These are phyloP conservation scores for Tieghemostelium lacteum DNA, from an alignment of 78 protist species.

Conservation along the genomic window DNA sequence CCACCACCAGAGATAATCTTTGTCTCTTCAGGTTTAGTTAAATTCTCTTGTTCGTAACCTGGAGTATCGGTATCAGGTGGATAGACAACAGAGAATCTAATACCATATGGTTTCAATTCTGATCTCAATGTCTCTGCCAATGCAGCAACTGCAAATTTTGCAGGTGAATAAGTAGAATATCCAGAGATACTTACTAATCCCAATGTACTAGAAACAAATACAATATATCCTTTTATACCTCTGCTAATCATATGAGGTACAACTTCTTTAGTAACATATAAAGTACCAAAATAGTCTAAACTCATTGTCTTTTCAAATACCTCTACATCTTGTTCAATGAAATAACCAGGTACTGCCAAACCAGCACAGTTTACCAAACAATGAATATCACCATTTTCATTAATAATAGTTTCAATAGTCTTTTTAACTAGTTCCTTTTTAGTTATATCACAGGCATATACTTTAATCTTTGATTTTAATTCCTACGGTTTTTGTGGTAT, in stretches of 20 bases:
- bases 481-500: too few relatives aligned
- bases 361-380: constrained; percentile 62
- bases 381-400: constrained; percentile 25
- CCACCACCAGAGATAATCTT: constrained; percentile 56
- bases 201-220: constrained; percentile 54
- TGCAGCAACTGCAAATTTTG: constrained; percentile 46
- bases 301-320: constrained; percentile 52
- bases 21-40: constrained; percentile 69
- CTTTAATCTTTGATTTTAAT: constrained; percentile 14
- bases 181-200: constrained; percentile 66
- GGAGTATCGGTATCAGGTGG: constrained; percentile 78
- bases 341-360: constrained; percentile 62
- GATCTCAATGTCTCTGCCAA: constrained; percentile 21
- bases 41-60: constrained; percentile 58
- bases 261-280: constrained; percentile 29
- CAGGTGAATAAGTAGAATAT: constrained; percentile 47
- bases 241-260: constrained; percentile 56
- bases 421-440: constrained; percentile 25
- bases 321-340: constrained; percentile 43
- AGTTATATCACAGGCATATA: constrained; percentile 52
- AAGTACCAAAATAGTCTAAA: constrained; percentile 53
- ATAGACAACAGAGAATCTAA: constrained; percentile 37
- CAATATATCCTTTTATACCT: constrained; percentile 57
- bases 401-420: background rate
- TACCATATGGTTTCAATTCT: constrained; percentile 37